Percentiles rank a stretch among this genome's conserved stretches.
phyloP scores from a whole-genome alignment of 768 basidiomycete species.

The Kwoniella sp. region DNA sequence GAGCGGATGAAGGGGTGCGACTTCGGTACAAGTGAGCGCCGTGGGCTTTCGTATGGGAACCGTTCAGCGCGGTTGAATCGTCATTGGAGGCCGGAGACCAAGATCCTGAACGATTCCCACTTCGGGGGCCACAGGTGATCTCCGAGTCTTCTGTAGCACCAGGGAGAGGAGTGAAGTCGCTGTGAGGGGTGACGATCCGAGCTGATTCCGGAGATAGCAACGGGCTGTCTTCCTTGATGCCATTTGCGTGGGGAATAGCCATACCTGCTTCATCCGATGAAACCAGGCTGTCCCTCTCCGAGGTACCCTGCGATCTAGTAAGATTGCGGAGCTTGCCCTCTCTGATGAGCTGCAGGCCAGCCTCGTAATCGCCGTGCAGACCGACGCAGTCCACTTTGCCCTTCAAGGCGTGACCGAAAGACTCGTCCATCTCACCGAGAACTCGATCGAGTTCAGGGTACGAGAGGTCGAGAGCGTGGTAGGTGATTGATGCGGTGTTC shows the following conservation, averaged over 20 bases:
- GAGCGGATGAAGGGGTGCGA: background rate
- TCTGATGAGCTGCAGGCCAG: conserved; percentile 77
- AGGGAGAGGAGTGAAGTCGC: conserved; percentile 18
- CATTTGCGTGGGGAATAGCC: conserved; percentile 1
- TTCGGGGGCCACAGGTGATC: background rate
- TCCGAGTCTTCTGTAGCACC: conserved; percentile 20
- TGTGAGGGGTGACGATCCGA: conserved; percentile 24
- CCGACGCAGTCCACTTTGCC: conserved; percentile 81
- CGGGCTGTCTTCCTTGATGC: conserved; percentile 14
- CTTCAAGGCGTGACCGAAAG: conserved; percentile 62
- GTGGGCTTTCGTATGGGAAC: background rate
- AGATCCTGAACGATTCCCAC: conserved; percentile 9
- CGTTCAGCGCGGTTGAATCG: background rate
- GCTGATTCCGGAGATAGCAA: conserved; percentile 19
- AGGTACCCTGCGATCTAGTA: conserved; percentile 52
- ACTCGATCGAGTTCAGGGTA: conserved; percentile 80
- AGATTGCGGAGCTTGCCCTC: conserved; percentile 63
- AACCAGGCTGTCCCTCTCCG: conserved; percentile 64
- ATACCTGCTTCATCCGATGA: conserved; percentile 12
- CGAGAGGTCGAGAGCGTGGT: conserved; percentile 93
- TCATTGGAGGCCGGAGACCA: conserved; percentile 25
- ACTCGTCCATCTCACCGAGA: conserved; percentile 67
- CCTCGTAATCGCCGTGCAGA: conserved; percentile 88
- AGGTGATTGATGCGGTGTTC: conserved; percentile 65
- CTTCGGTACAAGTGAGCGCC: background rate